Evolutionary conservation across 768 basidiomycete species (phyloP).

Genomic region (Termitomyces sp.): DNA sequence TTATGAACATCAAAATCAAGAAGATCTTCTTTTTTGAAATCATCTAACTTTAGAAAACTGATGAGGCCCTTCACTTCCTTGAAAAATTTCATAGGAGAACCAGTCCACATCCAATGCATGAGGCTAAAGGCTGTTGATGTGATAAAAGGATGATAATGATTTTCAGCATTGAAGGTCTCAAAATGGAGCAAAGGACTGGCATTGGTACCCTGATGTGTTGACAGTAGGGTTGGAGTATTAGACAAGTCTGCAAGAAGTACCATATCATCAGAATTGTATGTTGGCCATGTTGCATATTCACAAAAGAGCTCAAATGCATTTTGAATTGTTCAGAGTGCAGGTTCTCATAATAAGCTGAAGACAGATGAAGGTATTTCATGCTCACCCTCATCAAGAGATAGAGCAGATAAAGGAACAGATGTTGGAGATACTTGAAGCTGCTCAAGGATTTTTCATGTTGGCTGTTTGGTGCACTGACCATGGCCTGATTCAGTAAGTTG

Average conservation of each 20-base stretch:
- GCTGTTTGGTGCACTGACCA: conserved; percentile 3
- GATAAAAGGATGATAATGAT: conserved; percentile 10
- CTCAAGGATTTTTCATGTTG: conserved; percentile 17
- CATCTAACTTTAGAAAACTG: conserved; percentile 15
- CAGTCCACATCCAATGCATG: conserved; percentile 21
- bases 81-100: conserved; percentile 15
- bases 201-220: background rate
- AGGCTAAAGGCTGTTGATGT: conserved; percentile 16
- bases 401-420: background rate
- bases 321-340: background rate
- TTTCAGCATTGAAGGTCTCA: background rate
- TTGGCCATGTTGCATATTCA: background rate
- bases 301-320: background rate
- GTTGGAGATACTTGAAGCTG: conserved; percentile 10
- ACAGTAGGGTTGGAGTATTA: background rate
- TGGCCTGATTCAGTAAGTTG: background rate
- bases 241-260: background rate
- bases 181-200: background rate
- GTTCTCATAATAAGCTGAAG: background rate
- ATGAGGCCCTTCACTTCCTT: conserved; percentile 11
- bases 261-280: background rate
- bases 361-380: conserved; percentile 1
- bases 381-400: background rate
- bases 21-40: conserved; percentile 12
- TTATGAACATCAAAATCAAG: conserved; percentile 7